Evolutionary conservation across 257 asterid species (phyloP), one percentile per base, ranked within the genome.

Genomic region (Solanum appendiculatum): DNA sequence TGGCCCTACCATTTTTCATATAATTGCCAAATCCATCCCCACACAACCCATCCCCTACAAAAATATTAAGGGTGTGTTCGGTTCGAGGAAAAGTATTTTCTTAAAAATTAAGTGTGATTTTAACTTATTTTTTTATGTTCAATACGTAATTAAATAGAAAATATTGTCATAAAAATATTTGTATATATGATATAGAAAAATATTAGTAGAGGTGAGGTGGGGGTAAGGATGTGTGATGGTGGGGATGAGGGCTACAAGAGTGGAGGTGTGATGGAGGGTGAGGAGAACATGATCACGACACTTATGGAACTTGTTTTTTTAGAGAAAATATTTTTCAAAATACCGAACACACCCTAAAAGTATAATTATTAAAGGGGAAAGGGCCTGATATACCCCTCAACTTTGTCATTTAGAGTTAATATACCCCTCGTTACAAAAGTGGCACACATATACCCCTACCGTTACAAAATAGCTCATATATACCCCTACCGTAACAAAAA

Each of bases 1-100:
- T 75, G 91, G 87, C 78, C 91, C 92, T 82, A 51, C 90, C 48
- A 37, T 37, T 82, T 31, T 70, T 70, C 60, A 48, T 77, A 86
- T 85, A 70, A 69, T 85, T 81, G 86, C 85, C 23, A 60, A 9
- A 63, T 42, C 11, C 36, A 74, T 60, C 75, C 75, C 86, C 33
- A 83, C 86, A 68, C 66, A 56, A 70, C 36, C 88, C 84, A 27
- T 60, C 86, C 7, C 81, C 86, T 7, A 8, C 33, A 11, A 12
- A 34, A 82, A 20, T 16, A 46, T 48, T 5, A 48, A 5, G 25
- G 64, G 0, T 58, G 14, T 58, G 3, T 58, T 23, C 6, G 27
- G 6, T 58, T 21, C 1, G 6, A 2, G 10, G 16, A 11, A 25
- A 63, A 40, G 23, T 60, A 2, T 9, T 60, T 56, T 58, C 9